A percentile compares a stretch with the other conserved stretches of the same genome.
phyloP scores from a whole-genome alignment of 1,284 basidiomycete species.

The Afroboletus lepidellus region DNA sequence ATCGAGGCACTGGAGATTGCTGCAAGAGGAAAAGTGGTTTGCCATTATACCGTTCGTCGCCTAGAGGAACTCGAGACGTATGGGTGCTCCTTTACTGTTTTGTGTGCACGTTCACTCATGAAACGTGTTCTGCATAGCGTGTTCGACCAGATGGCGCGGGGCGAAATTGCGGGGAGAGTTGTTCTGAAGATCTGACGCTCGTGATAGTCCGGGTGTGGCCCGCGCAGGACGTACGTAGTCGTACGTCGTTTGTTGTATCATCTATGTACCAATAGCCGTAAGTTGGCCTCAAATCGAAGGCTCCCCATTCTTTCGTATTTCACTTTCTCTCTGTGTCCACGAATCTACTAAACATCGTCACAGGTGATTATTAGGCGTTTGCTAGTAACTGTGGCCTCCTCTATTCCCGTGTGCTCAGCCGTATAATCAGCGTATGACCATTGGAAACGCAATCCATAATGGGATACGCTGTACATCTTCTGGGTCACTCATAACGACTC shows the following conservation, averaged over 20 bases:
- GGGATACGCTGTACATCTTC: too few species aligned
- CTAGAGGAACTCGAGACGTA: conserved; percentile 47
- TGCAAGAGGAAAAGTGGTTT: conserved; percentile 60
- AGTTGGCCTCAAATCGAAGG: too few species aligned
- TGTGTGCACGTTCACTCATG: neutral
- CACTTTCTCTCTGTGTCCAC: too few species aligned
- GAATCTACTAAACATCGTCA: too few species aligned
- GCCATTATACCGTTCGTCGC: conserved; percentile 45
- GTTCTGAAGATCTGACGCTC: conserved; percentile 31
- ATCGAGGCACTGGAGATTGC: conserved; percentile 65
- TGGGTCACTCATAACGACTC: neutral
- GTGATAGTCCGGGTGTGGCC: too few species aligned
- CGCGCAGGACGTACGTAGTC: neutral
- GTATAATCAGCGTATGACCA: neutral
- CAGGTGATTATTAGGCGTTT: too few species aligned
- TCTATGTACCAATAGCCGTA: too few species aligned
- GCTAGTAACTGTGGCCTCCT: too few species aligned
- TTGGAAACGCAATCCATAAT: too few species aligned
- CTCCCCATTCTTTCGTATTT: too few species aligned
- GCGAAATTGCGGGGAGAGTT: conserved; percentile 38
- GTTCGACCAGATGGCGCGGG: conserved; percentile 34
- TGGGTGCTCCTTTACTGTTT: neutral
- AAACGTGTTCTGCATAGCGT: conserved; percentile 23
- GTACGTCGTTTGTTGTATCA: neutral
- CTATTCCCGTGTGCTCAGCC: too few species aligned